Evolutionary conservation across 768 basidiomycete species (phyloP).

Genomic region (Hydnomerulius pinastri): DNA sequence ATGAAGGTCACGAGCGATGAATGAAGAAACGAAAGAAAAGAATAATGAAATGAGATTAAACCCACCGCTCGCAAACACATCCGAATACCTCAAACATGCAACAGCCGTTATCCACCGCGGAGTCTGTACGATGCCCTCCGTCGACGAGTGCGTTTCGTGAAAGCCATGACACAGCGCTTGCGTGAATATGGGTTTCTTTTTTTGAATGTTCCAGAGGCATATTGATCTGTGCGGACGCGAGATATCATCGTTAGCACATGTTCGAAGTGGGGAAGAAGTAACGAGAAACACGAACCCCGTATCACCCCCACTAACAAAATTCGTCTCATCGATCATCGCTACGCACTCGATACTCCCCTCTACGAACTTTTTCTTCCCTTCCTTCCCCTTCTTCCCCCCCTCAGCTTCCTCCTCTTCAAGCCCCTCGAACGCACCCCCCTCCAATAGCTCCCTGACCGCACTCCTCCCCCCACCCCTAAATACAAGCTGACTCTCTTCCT

Average conservation of each 20-base stretch:
- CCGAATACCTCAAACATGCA: constrained; percentile 82
- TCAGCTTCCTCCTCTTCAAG: constrained; percentile 50
- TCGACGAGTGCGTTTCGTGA: constrained; percentile 66
- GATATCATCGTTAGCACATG: constrained; percentile 1
- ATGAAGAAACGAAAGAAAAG: too few species aligned
- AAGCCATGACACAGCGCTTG: constrained; percentile 87
- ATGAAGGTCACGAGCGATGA: too few species aligned
- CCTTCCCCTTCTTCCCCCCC: constrained; percentile 35
- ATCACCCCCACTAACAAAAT: constrained; percentile 92
- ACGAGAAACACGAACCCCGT: constrained; percentile 70
- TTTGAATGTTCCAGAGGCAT: constrained; percentile 85
- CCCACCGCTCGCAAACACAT: constrained; percentile 90
- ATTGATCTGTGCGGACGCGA: constrained; percentile 58
- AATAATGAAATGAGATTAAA: too few species aligned
- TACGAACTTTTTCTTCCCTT: constrained; percentile 49
- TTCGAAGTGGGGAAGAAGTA: background rate
- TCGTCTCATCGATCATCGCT: constrained; percentile 93
- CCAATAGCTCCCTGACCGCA: constrained; percentile 75
- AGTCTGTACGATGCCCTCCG: constrained; percentile 71
- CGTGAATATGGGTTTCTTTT: constrained; percentile 94
- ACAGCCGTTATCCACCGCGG: constrained; percentile 93
- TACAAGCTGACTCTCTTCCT: constrained; percentile 92
- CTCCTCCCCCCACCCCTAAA: constrained; percentile 94
- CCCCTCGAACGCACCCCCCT: constrained; percentile 70
- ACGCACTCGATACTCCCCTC: constrained; percentile 94